phyloP scores from a whole-genome alignment of 257 asterid species.

The Avicennia marina region DNA sequence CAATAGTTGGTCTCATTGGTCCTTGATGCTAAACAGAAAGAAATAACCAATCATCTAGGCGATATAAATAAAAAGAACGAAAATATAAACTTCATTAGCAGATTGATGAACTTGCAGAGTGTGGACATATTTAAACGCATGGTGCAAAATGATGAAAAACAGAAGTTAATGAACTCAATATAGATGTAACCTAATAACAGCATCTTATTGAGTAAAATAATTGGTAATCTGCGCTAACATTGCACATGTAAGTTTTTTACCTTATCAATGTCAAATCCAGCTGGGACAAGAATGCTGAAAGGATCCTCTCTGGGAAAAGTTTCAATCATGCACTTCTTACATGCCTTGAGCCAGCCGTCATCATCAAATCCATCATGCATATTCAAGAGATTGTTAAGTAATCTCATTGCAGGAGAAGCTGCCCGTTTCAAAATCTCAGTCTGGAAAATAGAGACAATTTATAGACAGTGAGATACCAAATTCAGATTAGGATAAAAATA shows the following conservation, averaged over 20 bases:
- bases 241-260: slow-evolving; percentile 24
- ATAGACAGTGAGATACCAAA: neutral
- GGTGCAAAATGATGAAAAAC: neutral
- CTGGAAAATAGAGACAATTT: slow-evolving; percentile 28
- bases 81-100: neutral
- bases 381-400: slow-evolving; percentile 78
- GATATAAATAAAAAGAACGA: neutral
- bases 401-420: slow-evolving; percentile 90
- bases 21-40: slow-evolving; percentile 64
- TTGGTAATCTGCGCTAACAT: neutral
- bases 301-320: slow-evolving; percentile 97
- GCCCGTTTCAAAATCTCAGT: slow-evolving; percentile 82
- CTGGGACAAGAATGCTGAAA: slow-evolving; percentile 82
- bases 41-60: too few species aligned
- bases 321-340: slow-evolving; percentile 73
- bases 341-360: slow-evolving; percentile 79
- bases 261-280: slow-evolving; percentile 87
- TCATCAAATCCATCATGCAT: slow-evolving; percentile 87
- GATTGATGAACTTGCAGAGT: neutral
- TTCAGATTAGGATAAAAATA: too few species aligned
- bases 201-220: neutral
- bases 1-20: slow-evolving; percentile 56
- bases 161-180: too few species aligned
- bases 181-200: neutral
- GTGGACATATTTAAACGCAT: neutral